These are phyloP conservation scores for Fusarium humuli DNA, from an alignment of 2,329 filamentous ascomycete genomes.

Conservation along the genomic window DNA sequence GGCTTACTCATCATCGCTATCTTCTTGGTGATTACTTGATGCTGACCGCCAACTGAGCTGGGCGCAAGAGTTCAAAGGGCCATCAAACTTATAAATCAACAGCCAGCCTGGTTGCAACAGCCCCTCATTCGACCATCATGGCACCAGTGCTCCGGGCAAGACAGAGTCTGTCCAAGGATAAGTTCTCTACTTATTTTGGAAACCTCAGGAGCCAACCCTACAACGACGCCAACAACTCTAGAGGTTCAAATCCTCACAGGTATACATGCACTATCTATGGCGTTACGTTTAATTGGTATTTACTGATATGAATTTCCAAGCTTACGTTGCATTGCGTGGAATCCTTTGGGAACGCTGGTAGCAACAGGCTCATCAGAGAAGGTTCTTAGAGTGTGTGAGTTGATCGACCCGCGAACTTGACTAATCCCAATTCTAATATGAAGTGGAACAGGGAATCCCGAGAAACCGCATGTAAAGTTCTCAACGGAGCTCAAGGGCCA, in stretches of 20 bases:
- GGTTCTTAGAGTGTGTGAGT: constrained; percentile 77
- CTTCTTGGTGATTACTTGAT: neutral
- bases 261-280: constrained; percentile 52
- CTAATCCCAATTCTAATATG: neutral
- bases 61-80: neutral
- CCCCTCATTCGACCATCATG: constrained; percentile 48
- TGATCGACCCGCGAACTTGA: neutral
- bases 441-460: constrained; percentile 73
- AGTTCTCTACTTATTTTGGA: constrained; percentile 74
- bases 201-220: constrained; percentile 78
- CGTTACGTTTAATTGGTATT: neutral
- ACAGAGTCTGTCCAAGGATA: constrained; percentile 74
- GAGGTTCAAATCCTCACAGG: constrained; percentile 67
- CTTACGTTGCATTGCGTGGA: constrained; percentile 88
- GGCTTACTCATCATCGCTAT: neutral
- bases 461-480: constrained; percentile 77
- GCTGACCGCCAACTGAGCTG: constrained; percentile 6
- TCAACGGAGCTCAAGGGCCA: constrained; percentile 81
- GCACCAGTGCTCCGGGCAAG: constrained; percentile 58
- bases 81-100: neutral
- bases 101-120: neutral
- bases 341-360: constrained; percentile 83
- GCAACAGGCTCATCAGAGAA: constrained; percentile 82
- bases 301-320: constrained; percentile 55
- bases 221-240: constrained; percentile 67